Percentiles rank a stretch among this genome's conserved stretches.
Evolutionary conservation across 805 yeast genomes (phyloP).

Genomic region (Hanseniaspora meyeri): DNA sequence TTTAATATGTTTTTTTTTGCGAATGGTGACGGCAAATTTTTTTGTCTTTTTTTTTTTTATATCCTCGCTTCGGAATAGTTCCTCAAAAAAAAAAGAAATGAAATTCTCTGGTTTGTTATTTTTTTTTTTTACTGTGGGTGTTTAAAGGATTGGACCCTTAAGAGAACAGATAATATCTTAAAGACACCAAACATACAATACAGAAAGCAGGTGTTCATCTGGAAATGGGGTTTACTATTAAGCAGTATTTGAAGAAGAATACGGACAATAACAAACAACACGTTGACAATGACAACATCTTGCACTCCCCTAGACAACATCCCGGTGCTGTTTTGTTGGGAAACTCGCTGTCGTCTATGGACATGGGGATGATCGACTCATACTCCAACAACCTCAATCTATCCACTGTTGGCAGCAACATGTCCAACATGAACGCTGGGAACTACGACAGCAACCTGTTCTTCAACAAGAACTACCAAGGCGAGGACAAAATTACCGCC

Average conservation of each 20-base stretch:
- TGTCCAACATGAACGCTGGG: neutral
- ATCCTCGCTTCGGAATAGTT: too few relatives aligned
- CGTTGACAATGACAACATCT: slow-evolving; percentile 1
- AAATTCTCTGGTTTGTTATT: too few relatives aligned
- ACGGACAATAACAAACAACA: neutral
- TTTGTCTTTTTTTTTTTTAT: neutral
- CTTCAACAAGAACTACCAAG: slow-evolving; percentile 2
- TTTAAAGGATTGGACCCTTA: neutral
- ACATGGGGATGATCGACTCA: slow-evolving; percentile 14
- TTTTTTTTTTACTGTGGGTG: too few relatives aligned
- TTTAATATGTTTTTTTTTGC: too few relatives aligned
- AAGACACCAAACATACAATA: neutral
- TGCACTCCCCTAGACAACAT: slow-evolving; percentile 27
- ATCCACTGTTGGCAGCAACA: slow-evolving; percentile 6
- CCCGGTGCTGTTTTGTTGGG: slow-evolving; percentile 33
- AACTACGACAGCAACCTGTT: neutral
- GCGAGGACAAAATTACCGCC: slow-evolving; percentile 3
- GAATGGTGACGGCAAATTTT: neutral
- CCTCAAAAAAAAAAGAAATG: neutral
- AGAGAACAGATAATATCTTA: neutral
- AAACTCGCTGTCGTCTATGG: slow-evolving; percentile 21
- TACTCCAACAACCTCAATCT: slow-evolving; percentile 3
- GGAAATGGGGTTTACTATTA: neutral
- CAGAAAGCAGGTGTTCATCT: too few relatives aligned
- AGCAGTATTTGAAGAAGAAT: slow-evolving; percentile 5